phyloP scores from a whole-genome alignment of 164 flowering plant genomes.

The Berberis vulgaris region DNA sequence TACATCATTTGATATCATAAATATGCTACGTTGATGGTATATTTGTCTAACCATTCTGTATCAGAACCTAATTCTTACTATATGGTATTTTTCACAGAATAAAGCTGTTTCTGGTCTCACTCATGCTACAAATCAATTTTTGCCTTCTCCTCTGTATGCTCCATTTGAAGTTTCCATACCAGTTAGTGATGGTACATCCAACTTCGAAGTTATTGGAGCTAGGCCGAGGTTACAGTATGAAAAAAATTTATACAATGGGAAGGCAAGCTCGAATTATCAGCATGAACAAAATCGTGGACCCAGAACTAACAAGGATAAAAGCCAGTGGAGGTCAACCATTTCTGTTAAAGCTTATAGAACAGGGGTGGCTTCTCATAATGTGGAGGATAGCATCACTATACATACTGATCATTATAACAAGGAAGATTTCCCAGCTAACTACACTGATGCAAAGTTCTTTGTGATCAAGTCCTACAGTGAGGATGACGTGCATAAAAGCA shows the following conservation, averaged over 20 bases:
- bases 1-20: no score
- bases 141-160: no score
- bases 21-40: no score
- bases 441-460: conserved; percentile 5
- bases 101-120: no score
- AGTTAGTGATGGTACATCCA: no score
- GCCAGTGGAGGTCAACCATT: background rate
- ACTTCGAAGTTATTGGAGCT: background rate
- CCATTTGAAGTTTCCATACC: no score
- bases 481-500: no score
- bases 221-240: background rate
- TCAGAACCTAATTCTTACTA: no score
- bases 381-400: background rate
- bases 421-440: background rate
- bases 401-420: no score
- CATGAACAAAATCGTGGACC: background rate
- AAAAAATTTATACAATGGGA: background rate
- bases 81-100: no score
- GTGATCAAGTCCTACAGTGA: background rate
- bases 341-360: background rate
- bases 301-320: background rate
- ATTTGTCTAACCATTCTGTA: no score
- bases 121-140: no score
- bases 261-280: background rate
- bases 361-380: background rate